Evolutionary conservation across 345 rosid species (phyloP), one percentile per base, ranked within the genome.

Genomic region (Nasturtium officinale): DNA sequence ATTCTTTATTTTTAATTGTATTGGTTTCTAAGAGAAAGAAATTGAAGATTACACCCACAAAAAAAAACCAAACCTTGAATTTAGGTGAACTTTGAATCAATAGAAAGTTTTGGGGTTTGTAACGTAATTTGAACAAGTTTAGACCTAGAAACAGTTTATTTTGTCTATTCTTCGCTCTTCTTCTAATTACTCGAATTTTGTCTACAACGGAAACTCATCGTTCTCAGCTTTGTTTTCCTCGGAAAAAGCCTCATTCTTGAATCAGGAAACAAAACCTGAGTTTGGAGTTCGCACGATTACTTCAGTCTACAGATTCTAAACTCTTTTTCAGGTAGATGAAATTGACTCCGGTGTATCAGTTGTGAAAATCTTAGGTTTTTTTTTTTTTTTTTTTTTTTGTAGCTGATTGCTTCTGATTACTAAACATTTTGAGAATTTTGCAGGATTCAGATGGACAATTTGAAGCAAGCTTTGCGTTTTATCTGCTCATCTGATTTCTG

Each of bases 401-500:
- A 7, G 9, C 7, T 32, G 35, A 32, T 7, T 32, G 35, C 35
- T 32, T 32, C 35, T 32, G 6, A 40, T 12, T 40, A 40, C 46
- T 40, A 40, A 40, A 40, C n/a, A 40, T 5, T 4, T 37, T 5
- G 12, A 16, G 13, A 40, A 12, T 4, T 7, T 11, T 16, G 61
- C 59, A 54, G 73, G 77, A 67, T 54, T 50, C 21, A 61, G 51
- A 72, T 80, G 63, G 68, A 77, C 28, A 84, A 85, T 23, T 37
- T 83, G 40, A 65, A 78, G 51, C 74, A 79, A 61, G 76, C 82
- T 66, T 20, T 90, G 40, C 29, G 10, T 64, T 90, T 93, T 67
- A 74, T 79, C 25, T 80, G 71, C 21, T 80, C 86, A 0, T 52
- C 57, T 17, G 73, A 86, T 68, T 87, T 89, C 79, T 88, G 89